These are phyloP conservation scores for Incumbomyces lentus DNA, from an alignment of 2,329 filamentous ascomycete species.

Conservation along the genomic window DNA sequence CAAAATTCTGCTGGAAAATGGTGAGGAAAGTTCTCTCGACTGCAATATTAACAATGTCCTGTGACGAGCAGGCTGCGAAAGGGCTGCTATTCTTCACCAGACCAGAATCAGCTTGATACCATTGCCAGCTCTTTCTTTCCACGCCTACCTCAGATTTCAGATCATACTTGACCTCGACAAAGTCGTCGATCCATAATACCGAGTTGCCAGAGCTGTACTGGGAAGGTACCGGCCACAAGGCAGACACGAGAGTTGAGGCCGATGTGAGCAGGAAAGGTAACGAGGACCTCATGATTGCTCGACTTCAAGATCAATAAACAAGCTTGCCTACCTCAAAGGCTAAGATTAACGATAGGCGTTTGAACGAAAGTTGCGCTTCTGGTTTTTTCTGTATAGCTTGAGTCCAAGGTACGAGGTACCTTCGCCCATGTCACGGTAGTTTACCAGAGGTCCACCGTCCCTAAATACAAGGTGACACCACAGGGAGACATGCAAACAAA, in stretches of 20 bases:
- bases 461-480: no score
- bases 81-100: neutral
- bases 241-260: neutral
- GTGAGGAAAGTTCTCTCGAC: slow-evolving; percentile 1
- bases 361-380: no score
- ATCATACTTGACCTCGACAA: slow-evolving; percentile 1
- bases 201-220: neutral
- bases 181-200: slow-evolving; percentile 3
- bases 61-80: neutral
- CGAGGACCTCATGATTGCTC: slow-evolving; percentile 4
- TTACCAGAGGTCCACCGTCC: no score
- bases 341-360: no score
- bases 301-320: no score
- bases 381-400: no score
- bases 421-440: no score
- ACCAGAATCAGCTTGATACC: neutral
- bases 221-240: slow-evolving; percentile 3
- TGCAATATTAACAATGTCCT: neutral
- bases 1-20: slow-evolving; percentile 15
- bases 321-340: no score
- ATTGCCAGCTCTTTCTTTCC: neutral
- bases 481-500: no score
- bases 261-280: neutral
- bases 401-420: no score
- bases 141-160: neutral